Base-by-base conservation (phyloP, 108 stramenopile species). In the Tribonema minus region DNA sequence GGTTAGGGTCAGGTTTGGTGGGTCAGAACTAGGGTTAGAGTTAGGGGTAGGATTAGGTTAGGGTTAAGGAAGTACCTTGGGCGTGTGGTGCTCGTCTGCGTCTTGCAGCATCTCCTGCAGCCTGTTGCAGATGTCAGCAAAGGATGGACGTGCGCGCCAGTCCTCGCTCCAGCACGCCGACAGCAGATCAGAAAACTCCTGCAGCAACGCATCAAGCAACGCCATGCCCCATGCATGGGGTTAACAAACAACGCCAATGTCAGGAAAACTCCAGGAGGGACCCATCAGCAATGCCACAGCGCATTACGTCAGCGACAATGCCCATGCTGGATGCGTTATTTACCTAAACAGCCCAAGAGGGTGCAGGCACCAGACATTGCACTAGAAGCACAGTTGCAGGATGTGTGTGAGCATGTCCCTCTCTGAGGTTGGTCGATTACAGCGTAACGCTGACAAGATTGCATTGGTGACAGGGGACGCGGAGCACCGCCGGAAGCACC, bases 101-200 rank as follows among this genome's bases (percentile, higher is more conserved):
- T 64, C 61, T 37, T 74, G 73, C n/a, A 74, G 37, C 73, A 74
- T 70, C 31, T 37, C 78, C 69, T 80, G 68, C 35, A 82, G 35
- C 30, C 34, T 37, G 40, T 78, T 61, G 29, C 81, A 70, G 15
- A 82, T 71, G 30, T 72, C 63, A 26, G 58, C 81, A 65, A 82
- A 77, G 37, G 68, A 61, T 20, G 81, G 81, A 39, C 81, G 58
- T n/a, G 58, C 39, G 15, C 32, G 30, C 5, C 29, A 32, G 38
- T 78, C 69, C 27, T 72, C 70, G 4, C 68, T 61, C 81, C 81
- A 82, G 34, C 81, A 82, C 31, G 76, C 68, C 78, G 70, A 40
- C 41, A 37, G n/a, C n/a, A 58, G 7, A 70, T 9, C 12, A 61
- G 12, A 15, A 32, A 2, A 63, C 28, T 6, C 6, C 3, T 7